Evolutionary conservation across 2,329 filamentous ascomycete genomes (phyloP).

Genomic region (Ceratocystis destructans): DNA sequence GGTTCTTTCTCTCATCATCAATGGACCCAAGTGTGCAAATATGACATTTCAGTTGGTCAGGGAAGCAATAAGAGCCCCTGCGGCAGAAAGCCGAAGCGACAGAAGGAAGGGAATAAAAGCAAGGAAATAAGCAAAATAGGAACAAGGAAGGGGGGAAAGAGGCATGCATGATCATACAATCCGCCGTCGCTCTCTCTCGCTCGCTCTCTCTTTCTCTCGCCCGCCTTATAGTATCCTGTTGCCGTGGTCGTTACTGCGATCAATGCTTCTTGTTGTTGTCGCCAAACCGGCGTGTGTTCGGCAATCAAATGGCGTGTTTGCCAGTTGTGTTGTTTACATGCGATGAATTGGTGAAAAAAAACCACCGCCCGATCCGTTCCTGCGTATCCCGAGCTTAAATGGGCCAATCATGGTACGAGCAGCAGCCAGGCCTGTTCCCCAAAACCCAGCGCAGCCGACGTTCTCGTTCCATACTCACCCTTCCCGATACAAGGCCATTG

Average conservation of each 20-base stretch:
- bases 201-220: not conserved
- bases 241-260: not conserved
- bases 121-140: slow-evolving; percentile 7
- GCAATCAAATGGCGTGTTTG: slow-evolving; percentile 5
- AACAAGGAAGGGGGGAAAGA: not conserved
- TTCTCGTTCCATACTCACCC: not conserved
- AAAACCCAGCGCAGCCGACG: slow-evolving; percentile 1
- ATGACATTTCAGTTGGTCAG: not conserved
- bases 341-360: not conserved
- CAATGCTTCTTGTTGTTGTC: not conserved
- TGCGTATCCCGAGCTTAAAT: slow-evolving; percentile 3
- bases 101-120: not conserved
- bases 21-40: not conserved
- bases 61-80: not conserved
- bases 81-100: not conserved
- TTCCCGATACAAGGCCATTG: not conserved
- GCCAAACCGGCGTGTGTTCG: not conserved
- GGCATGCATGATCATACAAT: not conserved
- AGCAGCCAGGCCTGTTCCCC: not conserved
- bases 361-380: slow-evolving; percentile 2
- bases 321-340: not conserved
- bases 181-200: not conserved
- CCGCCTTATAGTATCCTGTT: not conserved
- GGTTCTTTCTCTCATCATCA: not conserved
- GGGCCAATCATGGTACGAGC: slow-evolving; percentile 4